These are phyloP conservation scores for Cladosporium cucumerinum DNA, from an alignment of 2,329 filamentous ascomycete genomes.

Conservation along the genomic window DNA sequence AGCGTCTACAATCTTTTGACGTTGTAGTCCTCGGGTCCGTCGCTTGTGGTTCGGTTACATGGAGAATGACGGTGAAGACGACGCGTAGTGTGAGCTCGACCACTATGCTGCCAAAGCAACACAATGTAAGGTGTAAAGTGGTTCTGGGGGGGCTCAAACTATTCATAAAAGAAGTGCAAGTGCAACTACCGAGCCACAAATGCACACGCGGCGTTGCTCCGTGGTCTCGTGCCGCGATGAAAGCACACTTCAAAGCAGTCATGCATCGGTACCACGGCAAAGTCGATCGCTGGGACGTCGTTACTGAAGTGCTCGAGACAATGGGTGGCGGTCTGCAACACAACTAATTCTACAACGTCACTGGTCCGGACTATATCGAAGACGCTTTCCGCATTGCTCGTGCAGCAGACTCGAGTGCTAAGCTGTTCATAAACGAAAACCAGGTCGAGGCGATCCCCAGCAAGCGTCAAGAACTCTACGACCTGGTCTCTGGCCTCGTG, in stretches of 20 bases:
- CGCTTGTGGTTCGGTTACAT: neutral
- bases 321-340: neutral
- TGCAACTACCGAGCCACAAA: neutral
- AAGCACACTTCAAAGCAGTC: neutral
- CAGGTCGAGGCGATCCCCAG: neutral
- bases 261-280: neutral
- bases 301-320: neutral
- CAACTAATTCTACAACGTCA: neutral
- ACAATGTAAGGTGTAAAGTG: neutral
- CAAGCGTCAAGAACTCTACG: neutral
- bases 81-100: neutral
- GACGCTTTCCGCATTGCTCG: neutral
- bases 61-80: neutral
- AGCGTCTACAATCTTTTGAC: neutral
- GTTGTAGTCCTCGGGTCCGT: neutral
- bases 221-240: neutral
- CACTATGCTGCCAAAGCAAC: neutral
- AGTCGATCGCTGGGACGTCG: neutral
- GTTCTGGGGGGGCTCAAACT: neutral
- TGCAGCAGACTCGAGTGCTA: neutral
- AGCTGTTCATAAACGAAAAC: neutral
- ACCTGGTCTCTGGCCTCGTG: neutral
- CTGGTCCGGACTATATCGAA: neutral
- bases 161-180: neutral
- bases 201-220: neutral